A percentile compares a stretch with the other conserved stretches of the same genome.
These are phyloP conservation scores for Trichoderma sp. DNA, from an alignment of 2,329 filamentous ascomycete species.

Conservation along the genomic window DNA sequence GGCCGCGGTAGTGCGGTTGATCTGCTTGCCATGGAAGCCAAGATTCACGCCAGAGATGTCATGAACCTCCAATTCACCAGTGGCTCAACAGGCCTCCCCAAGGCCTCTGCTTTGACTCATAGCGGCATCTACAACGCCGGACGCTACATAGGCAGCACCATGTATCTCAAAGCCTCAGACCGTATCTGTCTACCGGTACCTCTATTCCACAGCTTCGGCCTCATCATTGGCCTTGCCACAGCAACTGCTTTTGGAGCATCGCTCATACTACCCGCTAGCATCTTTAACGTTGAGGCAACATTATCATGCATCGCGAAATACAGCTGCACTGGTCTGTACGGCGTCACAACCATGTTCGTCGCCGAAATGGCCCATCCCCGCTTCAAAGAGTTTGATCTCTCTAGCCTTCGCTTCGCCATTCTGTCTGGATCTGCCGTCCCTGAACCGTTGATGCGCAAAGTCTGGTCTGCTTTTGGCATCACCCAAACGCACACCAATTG, in stretches of 20 bases:
- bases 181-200: conserved; percentile 4
- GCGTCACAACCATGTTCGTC: conserved; percentile 10
- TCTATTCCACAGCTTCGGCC: conserved; percentile 3
- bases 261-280: not conserved
- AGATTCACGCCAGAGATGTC: not conserved
- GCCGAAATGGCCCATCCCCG: conserved; percentile 1
- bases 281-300: not conserved
- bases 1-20: not conserved
- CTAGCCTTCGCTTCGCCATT: not conserved
- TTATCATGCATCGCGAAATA: not conserved
- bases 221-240: not conserved
- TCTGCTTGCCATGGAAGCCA: not conserved
- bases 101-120: not conserved
- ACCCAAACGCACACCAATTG: conserved; percentile 4
- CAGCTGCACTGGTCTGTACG: conserved; percentile 3
- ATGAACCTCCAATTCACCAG: conserved; percentile 12
- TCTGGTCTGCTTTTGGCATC: not conserved
- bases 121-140: conserved; percentile 10
- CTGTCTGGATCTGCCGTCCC: conserved; percentile 1
- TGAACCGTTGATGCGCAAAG: conserved; percentile 1
- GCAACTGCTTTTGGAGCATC: not conserved
- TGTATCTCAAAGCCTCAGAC: not conserved
- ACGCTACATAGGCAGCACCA: conserved; percentile 6
- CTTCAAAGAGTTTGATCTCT: not conserved
- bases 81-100: conserved; percentile 4